Evolutionary conservation across 495 filamentous ascomycete species (phyloP), one percentile per base, ranked within the genome.

Genomic region (Beverwykella pulmonaria): DNA sequence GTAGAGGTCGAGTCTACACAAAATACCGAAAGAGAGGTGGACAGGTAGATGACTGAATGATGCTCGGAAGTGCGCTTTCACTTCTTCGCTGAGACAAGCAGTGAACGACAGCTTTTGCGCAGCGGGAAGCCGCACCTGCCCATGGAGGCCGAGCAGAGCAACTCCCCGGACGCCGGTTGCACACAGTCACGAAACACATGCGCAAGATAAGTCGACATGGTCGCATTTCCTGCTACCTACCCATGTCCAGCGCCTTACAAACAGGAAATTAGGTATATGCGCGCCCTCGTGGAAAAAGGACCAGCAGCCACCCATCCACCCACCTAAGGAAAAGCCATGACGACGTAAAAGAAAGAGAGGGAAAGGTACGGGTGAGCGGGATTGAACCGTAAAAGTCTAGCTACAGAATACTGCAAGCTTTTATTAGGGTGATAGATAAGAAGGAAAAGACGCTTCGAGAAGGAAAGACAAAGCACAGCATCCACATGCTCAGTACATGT

Each of bases 401-500:
- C 52, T 19, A 26, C 59, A 53, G 34, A 29, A 62, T n/a, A 32
- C 25, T 19, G 30, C 48, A 48, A 25, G 17, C n/a, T 19, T 20
- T 20, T n/a, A 62, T 44, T 22, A 32, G 19, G 41, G 32, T 62
- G 50, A 23, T 62, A 62, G 22, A 3, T 15, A 10, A n/a, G 22
- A 62, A 49, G 55, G n/a, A n/a, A 17, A 61, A 47, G 41, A 44
- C 39, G 39, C 8, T 44, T n/a, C 39, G 17, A 26, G 14, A 27
- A 44, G 22, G 41, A 22, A 55, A 44, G 19, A 46, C 32, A 23
- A 39, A 59, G 50, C 39, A 3, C 26, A 14, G 22, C 44, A 2
- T 19, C 32, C 14, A 27, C 3, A 55, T 26, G 15, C 26, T 68
- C 23, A 68, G 30, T 63, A 68, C 65, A 68, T 68, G 54, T 68